A percentile compares a stretch with the other conserved stretches of the same genome.
phyloP scores from a whole-genome alignment of 192 early-diverging fungal species.

The Helicostylum pulchrum region DNA sequence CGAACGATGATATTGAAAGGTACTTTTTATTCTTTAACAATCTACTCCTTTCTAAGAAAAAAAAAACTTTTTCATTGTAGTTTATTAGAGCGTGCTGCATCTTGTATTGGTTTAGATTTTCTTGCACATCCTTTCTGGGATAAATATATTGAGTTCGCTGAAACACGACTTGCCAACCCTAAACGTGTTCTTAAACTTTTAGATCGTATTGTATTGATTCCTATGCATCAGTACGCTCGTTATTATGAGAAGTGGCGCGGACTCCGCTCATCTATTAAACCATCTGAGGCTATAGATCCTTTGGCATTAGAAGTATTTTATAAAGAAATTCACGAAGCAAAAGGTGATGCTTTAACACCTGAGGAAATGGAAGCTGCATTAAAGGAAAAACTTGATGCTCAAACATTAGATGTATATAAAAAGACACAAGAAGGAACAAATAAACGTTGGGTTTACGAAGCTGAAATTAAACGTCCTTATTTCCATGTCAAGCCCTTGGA shows the following conservation, averaged over 20 bases:
- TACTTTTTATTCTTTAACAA: conserved; percentile 40
- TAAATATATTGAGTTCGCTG: conserved; percentile 54
- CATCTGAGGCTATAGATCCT: neutral
- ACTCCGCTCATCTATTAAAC: neutral
- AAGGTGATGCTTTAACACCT: conserved; percentile 17
- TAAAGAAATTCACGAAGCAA: conserved; percentile 8
- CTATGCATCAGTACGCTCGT: conserved; percentile 69
- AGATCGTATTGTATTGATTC: conserved; percentile 65
- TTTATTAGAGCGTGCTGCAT: conserved; percentile 64
- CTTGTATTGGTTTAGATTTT: conserved; percentile 63
- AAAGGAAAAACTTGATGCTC: conserved; percentile 52
- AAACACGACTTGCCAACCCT: conserved; percentile 38
- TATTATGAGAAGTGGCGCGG: conserved; percentile 64
- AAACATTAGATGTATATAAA: conserved; percentile 57
- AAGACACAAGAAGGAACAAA: conserved; percentile 64
- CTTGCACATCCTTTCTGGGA: conserved; percentile 65
- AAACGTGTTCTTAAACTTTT: conserved; percentile 49
- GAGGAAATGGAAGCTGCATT: conserved; percentile 56
- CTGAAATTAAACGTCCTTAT: conserved; percentile 74
- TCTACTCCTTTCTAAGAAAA: conserved; percentile 1
- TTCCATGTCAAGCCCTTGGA: conserved; percentile 80
- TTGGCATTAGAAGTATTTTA: neutral
- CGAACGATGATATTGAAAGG: conserved; percentile 56
- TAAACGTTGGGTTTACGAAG: conserved; percentile 75
- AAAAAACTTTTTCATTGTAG: conserved; percentile 30